Conservation (phyloP, 345 rosid species). For the Physaria fendleri region DNA sequence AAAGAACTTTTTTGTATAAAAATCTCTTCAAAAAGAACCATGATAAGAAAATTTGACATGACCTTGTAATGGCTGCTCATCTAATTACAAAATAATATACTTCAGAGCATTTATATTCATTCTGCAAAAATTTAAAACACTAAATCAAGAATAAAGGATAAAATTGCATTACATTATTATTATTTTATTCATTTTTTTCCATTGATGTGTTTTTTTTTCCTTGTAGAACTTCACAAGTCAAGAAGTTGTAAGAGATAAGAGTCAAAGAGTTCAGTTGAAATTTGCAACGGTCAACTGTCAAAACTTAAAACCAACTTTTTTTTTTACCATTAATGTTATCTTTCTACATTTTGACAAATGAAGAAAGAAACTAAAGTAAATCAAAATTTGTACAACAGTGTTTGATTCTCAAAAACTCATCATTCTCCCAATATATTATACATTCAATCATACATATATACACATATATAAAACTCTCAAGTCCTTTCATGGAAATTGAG, state of each 20-base stretch:
- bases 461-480: slow-evolving; percentile 21
- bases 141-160: background rate
- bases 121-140: background rate
- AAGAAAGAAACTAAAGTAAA: background rate
- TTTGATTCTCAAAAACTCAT: slow-evolving; percentile 23
- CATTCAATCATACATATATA: slow-evolving; percentile 15
- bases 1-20: slow-evolving; percentile 5
- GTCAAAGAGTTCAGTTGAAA: slow-evolving; percentile 18
- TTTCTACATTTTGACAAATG: background rate
- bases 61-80: background rate
- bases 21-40: background rate
- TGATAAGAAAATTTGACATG: background rate
- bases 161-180: background rate
- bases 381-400: background rate
- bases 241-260: background rate
- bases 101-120: background rate
- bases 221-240: background rate
- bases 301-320: slow-evolving; percentile 13
- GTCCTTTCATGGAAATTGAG: slow-evolving; percentile 57
- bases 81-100: background rate
- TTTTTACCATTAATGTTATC: slow-evolving; percentile 19
- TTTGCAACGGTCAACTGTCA: slow-evolving; percentile 15
- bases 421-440: slow-evolving; percentile 20
- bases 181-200: background rate
- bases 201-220: background rate